These are phyloP conservation scores for Trichosanthes cucumerina DNA, from an alignment of 306 rosid genomes.

Conservation along the genomic window DNA sequence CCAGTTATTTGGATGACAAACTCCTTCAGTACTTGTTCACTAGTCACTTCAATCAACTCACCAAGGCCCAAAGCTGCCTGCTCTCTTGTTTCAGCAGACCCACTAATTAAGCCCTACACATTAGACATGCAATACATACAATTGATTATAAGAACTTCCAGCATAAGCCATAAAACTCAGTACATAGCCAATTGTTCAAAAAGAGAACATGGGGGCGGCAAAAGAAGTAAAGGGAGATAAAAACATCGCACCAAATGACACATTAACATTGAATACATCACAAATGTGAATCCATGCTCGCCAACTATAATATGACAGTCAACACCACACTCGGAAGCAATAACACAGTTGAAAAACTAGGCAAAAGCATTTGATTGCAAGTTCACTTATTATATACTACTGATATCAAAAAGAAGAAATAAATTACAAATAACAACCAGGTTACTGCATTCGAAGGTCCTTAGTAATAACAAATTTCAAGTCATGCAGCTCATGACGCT, in stretches of 20 bases:
- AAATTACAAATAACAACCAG: neutral
- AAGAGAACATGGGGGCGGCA: neutral
- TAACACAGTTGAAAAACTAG: neutral
- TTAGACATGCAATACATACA: conserved; percentile 10
- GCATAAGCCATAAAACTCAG: conserved; percentile 6
- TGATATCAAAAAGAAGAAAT: neutral
- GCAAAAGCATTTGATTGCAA: neutral
- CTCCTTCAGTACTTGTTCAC: conserved; percentile 73
- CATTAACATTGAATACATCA: neutral
- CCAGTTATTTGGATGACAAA: conserved; percentile 93
- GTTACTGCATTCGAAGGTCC: neutral
- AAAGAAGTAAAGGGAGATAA: neutral
- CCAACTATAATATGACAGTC: neutral
- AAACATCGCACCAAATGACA: neutral
- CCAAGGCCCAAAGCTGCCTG: conserved; percentile 98
- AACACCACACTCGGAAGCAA: neutral
- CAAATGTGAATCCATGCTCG: neutral
- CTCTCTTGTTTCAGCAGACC: conserved; percentile 94
- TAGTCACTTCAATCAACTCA: conserved; percentile 87
- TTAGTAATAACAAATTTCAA: neutral
- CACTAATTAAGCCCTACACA: conserved; percentile 74
- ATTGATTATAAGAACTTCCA: neutral
- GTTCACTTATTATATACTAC: neutral
- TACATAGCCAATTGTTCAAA: neutral
- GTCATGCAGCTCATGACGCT: neutral